Conservation (phyloP, 768 basidiomycete genomes). For the Epithele typhae region DNA sequence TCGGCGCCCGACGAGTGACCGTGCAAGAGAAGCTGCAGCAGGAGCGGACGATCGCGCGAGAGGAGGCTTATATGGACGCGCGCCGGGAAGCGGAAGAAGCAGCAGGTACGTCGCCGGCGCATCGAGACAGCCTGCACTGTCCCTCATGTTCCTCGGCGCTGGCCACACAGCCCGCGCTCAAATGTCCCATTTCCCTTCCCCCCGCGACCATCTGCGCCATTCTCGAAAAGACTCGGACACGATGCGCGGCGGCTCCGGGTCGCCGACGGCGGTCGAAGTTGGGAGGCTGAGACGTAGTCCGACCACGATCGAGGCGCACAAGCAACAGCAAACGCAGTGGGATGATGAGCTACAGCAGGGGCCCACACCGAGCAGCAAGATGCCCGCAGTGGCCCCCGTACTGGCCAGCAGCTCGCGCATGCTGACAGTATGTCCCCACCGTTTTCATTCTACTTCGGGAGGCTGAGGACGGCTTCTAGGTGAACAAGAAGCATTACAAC, state of each 20-base stretch:
- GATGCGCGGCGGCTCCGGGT: conserved; percentile 42
- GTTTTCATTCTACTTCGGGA: too few species aligned
- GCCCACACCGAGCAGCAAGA: neutral
- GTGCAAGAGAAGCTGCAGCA: conserved; percentile 41
- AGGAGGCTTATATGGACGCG: conserved; percentile 33
- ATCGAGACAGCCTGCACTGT: conserved; percentile 1
- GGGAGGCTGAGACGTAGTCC: conserved; percentile 61
- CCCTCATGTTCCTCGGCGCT: neutral
- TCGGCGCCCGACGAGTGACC: conserved; percentile 38
- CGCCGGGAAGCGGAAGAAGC: conserved; percentile 24
- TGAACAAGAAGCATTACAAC: conserved; percentile 81
- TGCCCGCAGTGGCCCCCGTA: neutral
- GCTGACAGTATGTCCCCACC: too few species aligned
- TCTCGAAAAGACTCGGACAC: conserved; percentile 76
- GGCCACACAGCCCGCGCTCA: conserved; percentile 19
- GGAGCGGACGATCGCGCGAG: conserved; percentile 31
- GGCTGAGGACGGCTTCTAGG: too few species aligned
- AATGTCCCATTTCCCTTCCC: conserved; percentile 48
- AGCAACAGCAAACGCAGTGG: conserved; percentile 19
- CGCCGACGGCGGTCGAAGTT: conserved; percentile 51
- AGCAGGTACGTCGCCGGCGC: conserved; percentile 5
- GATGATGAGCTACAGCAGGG: conserved; percentile 7
- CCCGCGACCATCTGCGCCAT: conserved; percentile 38
- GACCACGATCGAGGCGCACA: conserved; percentile 58
- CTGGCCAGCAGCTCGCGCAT: conserved; percentile 4